Evolutionary conservation across 306 rosid species (phyloP), one percentile per base, ranked within the genome.

Genomic region (Gynostemma pentaphyllum): DNA sequence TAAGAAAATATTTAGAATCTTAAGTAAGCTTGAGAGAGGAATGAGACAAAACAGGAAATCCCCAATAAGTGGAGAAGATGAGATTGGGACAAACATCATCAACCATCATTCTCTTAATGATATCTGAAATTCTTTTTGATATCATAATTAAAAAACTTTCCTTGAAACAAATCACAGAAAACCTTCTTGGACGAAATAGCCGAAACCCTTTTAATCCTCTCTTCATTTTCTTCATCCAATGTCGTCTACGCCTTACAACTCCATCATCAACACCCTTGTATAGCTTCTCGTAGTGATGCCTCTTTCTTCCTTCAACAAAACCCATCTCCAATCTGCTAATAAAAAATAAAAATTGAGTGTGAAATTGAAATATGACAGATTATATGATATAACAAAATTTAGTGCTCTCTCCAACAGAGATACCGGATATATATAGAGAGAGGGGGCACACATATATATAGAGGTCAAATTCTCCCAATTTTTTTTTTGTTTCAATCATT

Each of bases 21-120:
- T 54, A 34, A 46, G 87, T 8, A 1, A 15, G 14, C 45, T 41
- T 41, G 3, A 8, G 9, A 41, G 9, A 78, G 7, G 82, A 71
- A 66, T 81, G 83, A 67, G 85, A 76, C 0, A 87, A 40, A 81
- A 77, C 77, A 13, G 95, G 94, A 62, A 87, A 71, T 16, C 94
- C 97, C 95, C 81, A 81, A 6, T 90, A 85, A 21, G 88, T 66
- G 9, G 80, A 74, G 18, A 84, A 72, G 74, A 82, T 60, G 70
- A 83, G 30, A 21, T 68, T 60, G 0, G 95, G 84, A 46, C 59
- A 72, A 0, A 46, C 68, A 50, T 65, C 78, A 50, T 81, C 86
- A 24, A 69, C 37, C 66, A 70, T 85, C 74, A 79, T 68, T 73
- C 75, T 24, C 26, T 60, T 76, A 2, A 75, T 77, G 50, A 87